Base-by-base conservation (phyloP, 331 rosid genomes). In the Rosa hybrid region DNA sequence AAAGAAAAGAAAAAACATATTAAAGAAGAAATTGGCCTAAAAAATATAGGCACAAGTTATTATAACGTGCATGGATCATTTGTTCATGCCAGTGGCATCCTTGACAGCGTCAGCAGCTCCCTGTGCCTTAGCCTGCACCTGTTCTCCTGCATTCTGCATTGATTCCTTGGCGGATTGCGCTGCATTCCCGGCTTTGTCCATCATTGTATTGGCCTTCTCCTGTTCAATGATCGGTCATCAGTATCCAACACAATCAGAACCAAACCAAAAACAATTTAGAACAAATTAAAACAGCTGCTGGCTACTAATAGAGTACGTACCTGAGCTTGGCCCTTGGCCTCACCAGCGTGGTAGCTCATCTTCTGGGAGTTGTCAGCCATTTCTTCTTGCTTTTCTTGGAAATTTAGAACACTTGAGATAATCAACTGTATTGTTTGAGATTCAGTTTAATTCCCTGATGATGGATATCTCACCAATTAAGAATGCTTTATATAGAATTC, bases 31-130 rank as follows among this genome's bases (percentile, higher is more conserved):
- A 27, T 27, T 62, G 71, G 71, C 23, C 71, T 23, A 16, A 14
- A 34, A 65, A 0, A 65, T 16, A 30, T 11, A 27, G 71, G 45
- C 71, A 34, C 9, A 8, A 2, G 70, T 38, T 67, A 67, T 38
- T 65, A 34, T 16, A 65, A 3, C 23, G 38, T 0, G 30, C 8
- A 23, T 27, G 4, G 10, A 25, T 86, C 81, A 86, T 59, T 89
- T 89, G 86, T 87, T 91, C 80, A 87, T 62, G 54, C 96, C 92
- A 76, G 91, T 88, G n/a, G 94, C 91, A 81, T 91, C 69, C 89
- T 89, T 92, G 72, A 89, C 90, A 9, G 89, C 87, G 1, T 90
- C 93, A 69, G 87, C 87, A 25, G 95, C 95, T 77, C 89, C 97
- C 51, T 83, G 87, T 44, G 93, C 91, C 77, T 83, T 39, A 4